Base-by-base conservation (phyloP, 2,329 filamentous ascomycete species). In the Xylaria sp. region DNA sequence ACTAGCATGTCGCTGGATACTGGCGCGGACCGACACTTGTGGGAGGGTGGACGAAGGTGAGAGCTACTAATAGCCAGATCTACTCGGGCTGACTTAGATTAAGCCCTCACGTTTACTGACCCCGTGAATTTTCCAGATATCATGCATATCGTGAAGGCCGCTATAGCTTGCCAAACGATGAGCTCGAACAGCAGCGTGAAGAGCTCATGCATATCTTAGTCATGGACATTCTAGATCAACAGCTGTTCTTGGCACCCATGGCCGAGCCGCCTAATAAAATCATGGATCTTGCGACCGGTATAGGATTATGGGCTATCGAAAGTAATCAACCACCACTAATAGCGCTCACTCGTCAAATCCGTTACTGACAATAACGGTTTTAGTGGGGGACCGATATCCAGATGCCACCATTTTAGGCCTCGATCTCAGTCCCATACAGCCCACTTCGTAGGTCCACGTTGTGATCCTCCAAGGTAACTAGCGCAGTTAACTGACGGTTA, bases 131-230 rank as follows among this genome's bases (percentile, higher is more conserved):
- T 53, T 17, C 54, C 26, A 74, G 80, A 59, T 82, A 80, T 66
- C 80, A 82, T 63, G 76, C 78, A 20, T 81, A 77, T 67, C 77
- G 74, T 59, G 76, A 77, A 38, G 76, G 77, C 4, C 75, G 75
- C 49, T 81, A 81, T 66, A 75, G 77, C 6, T 74, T 82, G 51
- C 81, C 81, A 42, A 82, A 82, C 74, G 81, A 82, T 72, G 80
- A 81, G 71, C 71, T 74, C 6, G 80, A 82, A 75, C 79, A 82
- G 76, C 78, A 80, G 69, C 77, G 81, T 31, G 81, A 82, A 71
- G 80, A 82, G 60, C 78, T 82, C 74, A 81, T 81, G 74, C 80
- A 82, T 70, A 75, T 77, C 48, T 76, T 82, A 74, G 75, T 76
- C 20, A 70, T 79, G 72, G 75, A 79, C 71, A 73, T 82, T 36